Conservation (phyloP, 75 land plant species). For the Adiantum capillusveneris region DNA sequence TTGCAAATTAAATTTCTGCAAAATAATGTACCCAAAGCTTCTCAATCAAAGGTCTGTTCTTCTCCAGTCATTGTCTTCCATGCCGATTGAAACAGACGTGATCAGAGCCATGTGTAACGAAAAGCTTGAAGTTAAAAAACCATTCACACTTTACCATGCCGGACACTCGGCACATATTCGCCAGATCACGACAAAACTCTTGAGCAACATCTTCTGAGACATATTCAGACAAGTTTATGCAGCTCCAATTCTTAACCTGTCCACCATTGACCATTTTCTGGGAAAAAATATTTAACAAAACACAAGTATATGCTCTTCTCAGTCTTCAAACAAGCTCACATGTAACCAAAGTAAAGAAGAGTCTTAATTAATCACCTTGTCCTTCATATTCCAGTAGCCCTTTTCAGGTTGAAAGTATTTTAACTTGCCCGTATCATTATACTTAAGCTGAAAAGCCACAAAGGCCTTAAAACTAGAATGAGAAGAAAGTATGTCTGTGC, state of each 20-base stretch:
- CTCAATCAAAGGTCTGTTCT: no score
- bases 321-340: no score
- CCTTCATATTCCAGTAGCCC: constrained; percentile 98
- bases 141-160: constrained; percentile 69
- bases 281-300: no score
- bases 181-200: constrained; percentile 72
- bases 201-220: constrained; percentile 60
- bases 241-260: constrained; percentile 69
- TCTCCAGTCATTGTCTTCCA: no score
- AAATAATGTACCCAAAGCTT: no score
- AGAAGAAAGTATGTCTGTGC: no score
- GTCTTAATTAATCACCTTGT: no score
- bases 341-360: no score
- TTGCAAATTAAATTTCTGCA: constrained; percentile 35
- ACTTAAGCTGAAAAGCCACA: constrained; percentile 60
- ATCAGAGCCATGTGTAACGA: neutral
- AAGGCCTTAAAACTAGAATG: no score
- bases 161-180: constrained; percentile 79
- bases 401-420: constrained; percentile 79
- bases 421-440: constrained; percentile 85
- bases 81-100: no score
- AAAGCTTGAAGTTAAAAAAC: neutral
- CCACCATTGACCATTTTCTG: constrained; percentile 99
- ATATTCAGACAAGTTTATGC: constrained; percentile 72
- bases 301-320: neutral